Base-by-base conservation (phyloP, 148 eudicot species). In the Rhododendron vialii region DNA sequence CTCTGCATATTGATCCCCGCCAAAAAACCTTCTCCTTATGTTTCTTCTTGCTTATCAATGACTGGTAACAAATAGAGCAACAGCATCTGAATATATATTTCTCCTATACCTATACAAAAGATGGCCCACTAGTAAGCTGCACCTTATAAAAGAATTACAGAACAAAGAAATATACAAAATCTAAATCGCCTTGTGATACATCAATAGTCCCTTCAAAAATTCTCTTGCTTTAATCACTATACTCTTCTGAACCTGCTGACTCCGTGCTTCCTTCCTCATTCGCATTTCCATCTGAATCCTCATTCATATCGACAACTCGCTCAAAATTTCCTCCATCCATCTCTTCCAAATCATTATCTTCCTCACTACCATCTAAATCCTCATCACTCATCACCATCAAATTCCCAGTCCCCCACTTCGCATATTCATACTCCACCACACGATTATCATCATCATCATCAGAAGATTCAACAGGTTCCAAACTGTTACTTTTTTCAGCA, bases 171-270 rank as follows among this genome's bases (percentile, higher is more conserved):
- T 20, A 38, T 13, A 33, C 41, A 82, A 82, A 59, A 82, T 2
- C 1, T 2, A 28, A 55, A 80, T 14, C 83, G 18, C 24, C 82
- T 79, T 10, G 35, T 20, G 65, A 53, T 53, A 38, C 63, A 81
- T 30, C 28, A 53, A 69, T 86, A 15, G 87, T 86, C 47, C 41
- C 78, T 28, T 26, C 45, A 80, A 67, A 75, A 30, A 28, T 14
- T 51, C 18, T 35, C 11, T 11, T 55, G 76, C 43, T 86, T 89
- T 85, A 89, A 85, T 91, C 94, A 87, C 95, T 93, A 79, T 92
- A 92, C 67, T 93, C 98, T 73, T 89, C 90, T 57, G 94, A 92
- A 77, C 13, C 88, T 83, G 48, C 88, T 12, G 92, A 90, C 51
- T 87, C 93, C 1, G 93, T 87, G 28, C 85, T 87, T 30, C 53